Percentiles rank a stretch among this genome's conserved stretches.
phyloP scores from a whole-genome alignment of 1,139 yeast species.

The Kodamaea arcana region DNA sequence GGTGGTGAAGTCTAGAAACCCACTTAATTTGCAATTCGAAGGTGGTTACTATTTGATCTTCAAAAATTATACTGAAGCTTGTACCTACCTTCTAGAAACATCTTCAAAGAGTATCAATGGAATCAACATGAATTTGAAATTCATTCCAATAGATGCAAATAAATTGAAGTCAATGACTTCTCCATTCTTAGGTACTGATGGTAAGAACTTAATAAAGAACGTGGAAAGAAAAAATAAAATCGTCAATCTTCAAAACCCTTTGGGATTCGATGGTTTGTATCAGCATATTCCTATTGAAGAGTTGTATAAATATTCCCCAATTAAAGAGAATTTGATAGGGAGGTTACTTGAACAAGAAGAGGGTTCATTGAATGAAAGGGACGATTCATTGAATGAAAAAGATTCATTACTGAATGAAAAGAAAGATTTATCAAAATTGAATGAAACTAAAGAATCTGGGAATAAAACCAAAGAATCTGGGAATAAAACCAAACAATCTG shows the following conservation, averaged over 20 bases:
- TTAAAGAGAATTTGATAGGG: slow-evolving; percentile 6
- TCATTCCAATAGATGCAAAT: slow-evolving; percentile 24
- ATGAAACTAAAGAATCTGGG: too few species aligned
- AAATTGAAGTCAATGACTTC: slow-evolving; percentile 25
- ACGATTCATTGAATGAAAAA: slow-evolving; percentile 11
- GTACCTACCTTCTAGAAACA: slow-evolving; percentile 48
- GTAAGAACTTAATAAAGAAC: slow-evolving; percentile 1
- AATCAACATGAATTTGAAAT: slow-evolving; percentile 38
- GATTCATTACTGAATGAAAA: too few species aligned
- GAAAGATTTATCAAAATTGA: too few species aligned
- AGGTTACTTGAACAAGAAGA: slow-evolving; percentile 6
- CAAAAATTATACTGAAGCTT: slow-evolving; percentile 43
- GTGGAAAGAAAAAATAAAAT: slow-evolving; percentile 4
- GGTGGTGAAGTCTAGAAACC: slow-evolving; percentile 47
- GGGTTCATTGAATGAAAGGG: slow-evolving; percentile 12
- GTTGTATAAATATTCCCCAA: slow-evolving; percentile 13
- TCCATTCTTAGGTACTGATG: slow-evolving; percentile 19
- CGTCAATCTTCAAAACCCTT: slow-evolving; percentile 7
- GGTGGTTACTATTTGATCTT: slow-evolving; percentile 54
- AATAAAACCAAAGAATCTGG: too few species aligned
- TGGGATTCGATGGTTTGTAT: slow-evolving; percentile 4
- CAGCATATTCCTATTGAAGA: slow-evolving; percentile 9
- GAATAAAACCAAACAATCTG: too few species aligned
- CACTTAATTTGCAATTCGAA: slow-evolving; percentile 37
- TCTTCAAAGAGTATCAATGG: slow-evolving; percentile 49